Conservation (phyloP, 257 asterid genomes). For the Jaltomata sinuosa region DNA sequence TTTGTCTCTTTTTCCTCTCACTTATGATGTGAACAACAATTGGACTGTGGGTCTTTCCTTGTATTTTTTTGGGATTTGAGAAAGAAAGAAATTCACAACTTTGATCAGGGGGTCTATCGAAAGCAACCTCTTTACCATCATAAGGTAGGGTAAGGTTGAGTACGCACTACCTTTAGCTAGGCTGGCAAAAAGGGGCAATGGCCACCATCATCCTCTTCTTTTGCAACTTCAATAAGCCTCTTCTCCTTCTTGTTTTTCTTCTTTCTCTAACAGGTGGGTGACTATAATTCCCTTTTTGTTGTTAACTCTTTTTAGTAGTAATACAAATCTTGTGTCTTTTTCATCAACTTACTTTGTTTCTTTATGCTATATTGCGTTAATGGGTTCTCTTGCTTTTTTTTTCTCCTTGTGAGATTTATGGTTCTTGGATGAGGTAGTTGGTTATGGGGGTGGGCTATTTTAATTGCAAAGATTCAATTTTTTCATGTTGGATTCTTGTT, state of each 20-base stretch:
- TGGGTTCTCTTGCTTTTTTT: neutral
- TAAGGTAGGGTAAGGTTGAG: no score
- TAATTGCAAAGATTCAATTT: neutral
- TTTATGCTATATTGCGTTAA: neutral
- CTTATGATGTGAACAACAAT: no score
- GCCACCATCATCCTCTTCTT: constrained; percentile 43
- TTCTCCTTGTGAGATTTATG: neutral
- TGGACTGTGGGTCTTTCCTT: no score
- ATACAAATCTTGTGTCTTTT: no score
- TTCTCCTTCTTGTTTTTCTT: no score
- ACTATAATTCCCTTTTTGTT: neutral
- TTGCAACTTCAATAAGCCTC: no score
- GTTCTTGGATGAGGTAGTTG: neutral
- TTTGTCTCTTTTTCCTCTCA: no score
- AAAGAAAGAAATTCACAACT: no score
- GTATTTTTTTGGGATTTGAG: no score
- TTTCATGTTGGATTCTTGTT: neutral
- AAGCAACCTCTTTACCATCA: no score
- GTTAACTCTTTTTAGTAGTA: neutral
- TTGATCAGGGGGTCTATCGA: no score
- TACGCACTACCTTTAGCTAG: no score
- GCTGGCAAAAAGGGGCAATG: constrained; percentile 42
- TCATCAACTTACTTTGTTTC: neutral
- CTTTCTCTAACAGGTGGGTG: constrained; percentile 48
- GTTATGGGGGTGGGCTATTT: neutral